These are phyloP conservation scores for Saccharomyces hybrid DNA, from an alignment of 1,139 yeast species.

Conservation along the genomic window DNA sequence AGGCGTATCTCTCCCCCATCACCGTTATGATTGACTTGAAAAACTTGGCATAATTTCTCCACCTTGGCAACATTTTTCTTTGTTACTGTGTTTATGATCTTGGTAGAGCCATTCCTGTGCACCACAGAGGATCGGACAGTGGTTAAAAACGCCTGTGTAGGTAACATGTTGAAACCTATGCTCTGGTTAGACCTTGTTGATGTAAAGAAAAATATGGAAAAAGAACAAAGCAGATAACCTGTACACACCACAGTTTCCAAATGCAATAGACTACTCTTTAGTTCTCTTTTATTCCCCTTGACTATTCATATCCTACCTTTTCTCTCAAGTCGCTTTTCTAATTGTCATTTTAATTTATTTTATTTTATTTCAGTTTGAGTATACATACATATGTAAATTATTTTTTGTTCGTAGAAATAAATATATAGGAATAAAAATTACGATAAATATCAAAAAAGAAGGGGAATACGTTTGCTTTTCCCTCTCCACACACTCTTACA, in stretches of 20 bases:
- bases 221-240: no score
- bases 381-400: neutral
- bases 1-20: neutral
- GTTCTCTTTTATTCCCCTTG: neutral
- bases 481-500: slow-evolving; percentile 1
- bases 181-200: no score
- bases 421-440: neutral
- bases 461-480: neutral
- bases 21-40: neutral
- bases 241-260: no score
- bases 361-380: neutral
- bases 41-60: neutral
- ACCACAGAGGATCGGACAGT: neutral
- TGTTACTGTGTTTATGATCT: neutral
- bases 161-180: neutral
- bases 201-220: no score
- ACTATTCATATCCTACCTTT: neutral
- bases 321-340: neutral
- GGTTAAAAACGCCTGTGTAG: neutral
- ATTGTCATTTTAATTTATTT: no score
- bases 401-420: neutral
- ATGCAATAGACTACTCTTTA: no score
- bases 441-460: neutral
- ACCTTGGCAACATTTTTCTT: neutral
- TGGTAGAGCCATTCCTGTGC: neutral